Evolutionary conservation across 2,329 filamentous ascomycete genomes (phyloP).

Genomic region (Ilyonectria robusta): DNA sequence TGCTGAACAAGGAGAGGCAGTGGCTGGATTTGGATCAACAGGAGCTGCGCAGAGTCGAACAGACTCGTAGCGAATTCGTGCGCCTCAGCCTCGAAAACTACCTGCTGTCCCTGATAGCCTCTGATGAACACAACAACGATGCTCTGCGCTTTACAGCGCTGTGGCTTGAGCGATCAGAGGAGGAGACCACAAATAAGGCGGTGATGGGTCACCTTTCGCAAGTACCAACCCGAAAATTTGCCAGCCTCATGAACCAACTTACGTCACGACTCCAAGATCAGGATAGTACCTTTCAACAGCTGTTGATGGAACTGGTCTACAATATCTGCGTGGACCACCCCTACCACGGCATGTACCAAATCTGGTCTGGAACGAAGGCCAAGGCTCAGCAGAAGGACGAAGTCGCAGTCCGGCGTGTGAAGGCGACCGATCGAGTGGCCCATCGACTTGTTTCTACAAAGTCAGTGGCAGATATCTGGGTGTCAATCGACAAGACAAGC

Average conservation of each 20-base stretch:
- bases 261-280: conserved; percentile 90
- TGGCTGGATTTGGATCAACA: conserved; percentile 94
- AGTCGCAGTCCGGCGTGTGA: conserved; percentile 79
- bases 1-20: conserved; percentile 80
- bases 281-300: conserved; percentile 79
- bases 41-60: conserved; percentile 84
- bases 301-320: conserved; percentile 81
- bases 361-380: conserved; percentile 85
- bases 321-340: conserved; percentile 94
- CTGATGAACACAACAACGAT: conserved; percentile 90
- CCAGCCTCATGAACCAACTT: conserved; percentile 92
- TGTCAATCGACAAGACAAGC: conserved; percentile 81
- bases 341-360: conserved; percentile 97
- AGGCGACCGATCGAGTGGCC: conserved; percentile 79
- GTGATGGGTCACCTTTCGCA: conserved; percentile 78
- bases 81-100: conserved; percentile 94
- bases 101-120: conserved; percentile 85
- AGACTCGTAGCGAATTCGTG: conserved; percentile 86
- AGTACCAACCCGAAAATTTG: conserved; percentile 94
- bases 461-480: conserved; percentile 72
- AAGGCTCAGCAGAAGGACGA: conserved; percentile 80
- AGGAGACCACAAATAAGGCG: conserved; percentile 81
- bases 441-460: conserved; percentile 70
- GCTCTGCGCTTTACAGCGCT: conserved; percentile 92
- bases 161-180: conserved; percentile 91